Percentiles rank a stretch among this genome's conserved stretches.
Evolutionary conservation across 2,329 filamentous ascomycete species (phyloP).

Genomic region (Alternaria brassicae): DNA sequence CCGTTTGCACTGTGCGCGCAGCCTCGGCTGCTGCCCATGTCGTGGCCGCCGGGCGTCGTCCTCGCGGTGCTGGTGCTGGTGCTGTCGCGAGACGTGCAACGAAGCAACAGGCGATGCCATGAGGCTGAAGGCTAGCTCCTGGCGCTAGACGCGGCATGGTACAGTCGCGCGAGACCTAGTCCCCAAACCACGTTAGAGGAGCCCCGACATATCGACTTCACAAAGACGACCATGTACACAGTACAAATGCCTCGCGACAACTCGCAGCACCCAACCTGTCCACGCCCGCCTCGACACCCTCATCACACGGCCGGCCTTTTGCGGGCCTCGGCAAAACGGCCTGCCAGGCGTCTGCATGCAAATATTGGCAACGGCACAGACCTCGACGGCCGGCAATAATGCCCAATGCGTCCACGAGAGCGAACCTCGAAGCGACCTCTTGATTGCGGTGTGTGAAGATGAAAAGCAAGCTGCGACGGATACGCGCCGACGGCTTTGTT

Average conservation of each 20-base stretch:
- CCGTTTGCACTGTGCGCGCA: slow-evolving; percentile 8
- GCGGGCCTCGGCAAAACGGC: slow-evolving; percentile 31
- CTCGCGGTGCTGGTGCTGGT: slow-evolving; percentile 14
- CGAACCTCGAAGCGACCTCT: slow-evolving; percentile 27
- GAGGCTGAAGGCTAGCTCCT: slow-evolving; percentile 40
- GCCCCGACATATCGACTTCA: slow-evolving; percentile 11
- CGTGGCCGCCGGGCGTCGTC: slow-evolving; percentile 5
- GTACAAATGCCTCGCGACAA: slow-evolving; percentile 4
- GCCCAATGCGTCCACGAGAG: slow-evolving; percentile 33
- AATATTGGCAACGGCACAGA: slow-evolving; percentile 48
- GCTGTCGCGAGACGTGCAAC: slow-evolving; percentile 29
- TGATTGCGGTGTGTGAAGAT: slow-evolving; percentile 26
- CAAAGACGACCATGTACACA: too few relatives aligned
- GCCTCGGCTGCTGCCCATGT: slow-evolving; percentile 4
- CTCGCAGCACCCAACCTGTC: neutral
- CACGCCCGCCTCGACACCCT: slow-evolving; percentile 6
- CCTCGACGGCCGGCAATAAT: slow-evolving; percentile 37
- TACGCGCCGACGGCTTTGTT: slow-evolving; percentile 11
- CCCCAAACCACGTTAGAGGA: slow-evolving; percentile 30
- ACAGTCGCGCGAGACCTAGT: slow-evolving; percentile 28
- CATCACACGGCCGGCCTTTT: slow-evolving; percentile 16
- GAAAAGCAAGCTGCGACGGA: slow-evolving; percentile 26
- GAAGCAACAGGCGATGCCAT: slow-evolving; percentile 34
- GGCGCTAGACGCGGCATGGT: slow-evolving; percentile 38
- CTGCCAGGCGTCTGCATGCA: slow-evolving; percentile 38